A percentile compares a stretch with the other conserved stretches of the same genome.
Conservation (phyloP, 177 flowering plant genomes). For the Vitis hybrid region DNA sequence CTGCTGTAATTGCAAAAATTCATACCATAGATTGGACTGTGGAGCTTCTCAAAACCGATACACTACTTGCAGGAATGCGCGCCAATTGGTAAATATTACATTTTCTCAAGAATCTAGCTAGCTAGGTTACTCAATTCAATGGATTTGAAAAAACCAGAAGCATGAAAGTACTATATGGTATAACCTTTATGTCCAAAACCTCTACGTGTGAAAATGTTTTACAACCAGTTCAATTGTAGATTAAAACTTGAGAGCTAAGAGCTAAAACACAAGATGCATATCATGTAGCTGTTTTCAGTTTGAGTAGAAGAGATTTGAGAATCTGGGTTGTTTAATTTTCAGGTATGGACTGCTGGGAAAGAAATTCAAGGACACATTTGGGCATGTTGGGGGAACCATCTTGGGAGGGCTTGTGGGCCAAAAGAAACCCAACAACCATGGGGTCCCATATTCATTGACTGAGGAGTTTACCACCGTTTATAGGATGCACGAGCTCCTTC, state of each 20-base stretch:
- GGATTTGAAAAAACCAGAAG: no score
- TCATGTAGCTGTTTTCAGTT: no score
- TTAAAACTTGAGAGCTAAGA: no score
- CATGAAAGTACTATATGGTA: no score
- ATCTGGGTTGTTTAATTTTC: neutral
- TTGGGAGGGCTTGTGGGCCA: slow-evolving; percentile 49
- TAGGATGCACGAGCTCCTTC: slow-evolving; percentile 56
- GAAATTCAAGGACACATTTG: slow-evolving; percentile 47
- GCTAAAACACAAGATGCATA: no score
- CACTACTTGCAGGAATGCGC: slow-evolving; percentile 49
- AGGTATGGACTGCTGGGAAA: slow-evolving; percentile 62
- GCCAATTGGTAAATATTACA: slow-evolving; percentile 39
- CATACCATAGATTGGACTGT: slow-evolving; percentile 70
- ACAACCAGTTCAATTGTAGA: no score
- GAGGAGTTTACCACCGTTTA: slow-evolving; percentile 56
- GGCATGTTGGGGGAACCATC: slow-evolving; percentile 32
- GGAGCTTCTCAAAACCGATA: slow-evolving; percentile 50
- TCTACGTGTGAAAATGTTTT: no score
- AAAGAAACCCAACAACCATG: slow-evolving; percentile 42
- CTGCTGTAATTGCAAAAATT: slow-evolving; percentile 59
- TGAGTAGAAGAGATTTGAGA: no score
- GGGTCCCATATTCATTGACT: slow-evolving; percentile 53
- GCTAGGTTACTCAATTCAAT: no score
- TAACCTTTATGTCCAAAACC: no score
- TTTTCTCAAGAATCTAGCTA: no score